Conservation (phyloP, 2,329 filamentous ascomycete species). For the Ceratocystis eucalypticola region DNA sequence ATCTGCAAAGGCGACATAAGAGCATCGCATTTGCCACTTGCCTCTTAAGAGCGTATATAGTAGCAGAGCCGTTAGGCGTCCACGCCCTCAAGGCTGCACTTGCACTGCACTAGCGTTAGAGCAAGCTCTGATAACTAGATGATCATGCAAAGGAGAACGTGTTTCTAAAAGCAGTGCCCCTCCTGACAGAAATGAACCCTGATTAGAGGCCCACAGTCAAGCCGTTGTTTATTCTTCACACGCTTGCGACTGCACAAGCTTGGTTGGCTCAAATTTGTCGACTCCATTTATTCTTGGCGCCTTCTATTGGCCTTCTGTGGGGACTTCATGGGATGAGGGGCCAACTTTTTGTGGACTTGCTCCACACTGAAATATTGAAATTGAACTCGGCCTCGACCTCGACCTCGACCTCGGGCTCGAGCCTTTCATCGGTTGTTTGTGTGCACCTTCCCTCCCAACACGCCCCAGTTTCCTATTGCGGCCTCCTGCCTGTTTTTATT, state of each 20-base stretch:
- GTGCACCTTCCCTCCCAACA: neutral
- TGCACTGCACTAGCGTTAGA: too few relatives aligned
- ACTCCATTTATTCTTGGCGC: neutral
- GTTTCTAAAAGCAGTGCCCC: too few relatives aligned
- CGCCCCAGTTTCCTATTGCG: neutral
- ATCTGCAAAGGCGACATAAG: too few relatives aligned
- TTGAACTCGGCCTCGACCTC: neutral
- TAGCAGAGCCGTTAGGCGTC: too few relatives aligned
- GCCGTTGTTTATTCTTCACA: neutral
- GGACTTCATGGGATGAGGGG: neutral
- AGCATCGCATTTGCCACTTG: too few relatives aligned
- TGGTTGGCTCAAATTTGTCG: neutral
- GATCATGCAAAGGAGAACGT: too few relatives aligned
- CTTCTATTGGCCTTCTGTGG: constrained; percentile 1
- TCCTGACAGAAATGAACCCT: neutral
- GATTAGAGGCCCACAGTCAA: neutral
- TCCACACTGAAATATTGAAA: neutral
- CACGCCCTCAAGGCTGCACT: too few relatives aligned
- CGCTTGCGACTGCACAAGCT: neutral
- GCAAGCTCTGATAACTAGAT: too few relatives aligned
- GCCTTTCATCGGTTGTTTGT: neutral
- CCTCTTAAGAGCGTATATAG: too few relatives aligned
- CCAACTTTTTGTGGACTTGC: neutral
- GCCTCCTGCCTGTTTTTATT: neutral
- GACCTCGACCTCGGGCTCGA: neutral